phyloP scores from a whole-genome alignment of 306 rosid species.

The Phaseolus lunatus region DNA sequence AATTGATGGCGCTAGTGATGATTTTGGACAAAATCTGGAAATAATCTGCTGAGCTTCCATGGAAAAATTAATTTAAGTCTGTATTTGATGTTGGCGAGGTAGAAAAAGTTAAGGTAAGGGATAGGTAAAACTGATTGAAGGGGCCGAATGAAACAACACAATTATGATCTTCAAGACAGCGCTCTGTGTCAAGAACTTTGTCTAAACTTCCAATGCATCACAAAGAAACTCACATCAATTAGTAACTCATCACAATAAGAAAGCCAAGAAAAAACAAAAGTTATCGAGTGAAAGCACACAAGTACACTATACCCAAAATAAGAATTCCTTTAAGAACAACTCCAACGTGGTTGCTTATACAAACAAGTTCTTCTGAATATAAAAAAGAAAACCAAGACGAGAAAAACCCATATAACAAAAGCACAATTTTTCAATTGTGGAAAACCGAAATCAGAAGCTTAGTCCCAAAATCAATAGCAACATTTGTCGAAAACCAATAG shows the following conservation, averaged over 20 bases:
- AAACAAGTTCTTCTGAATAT: not conserved
- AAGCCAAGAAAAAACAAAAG: not conserved
- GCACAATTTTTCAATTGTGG: not conserved
- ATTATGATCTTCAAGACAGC: conserved; percentile 10
- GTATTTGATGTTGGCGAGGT: not conserved
- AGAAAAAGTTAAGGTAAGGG: not conserved
- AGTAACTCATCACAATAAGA: not conserved
- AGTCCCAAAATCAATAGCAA: not conserved
- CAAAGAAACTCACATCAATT: not conserved
- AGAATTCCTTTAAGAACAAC: not conserved
- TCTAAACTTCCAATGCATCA: conserved; percentile 14
- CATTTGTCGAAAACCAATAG: not conserved
- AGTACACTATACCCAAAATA: not conserved
- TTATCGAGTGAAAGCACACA: not conserved
- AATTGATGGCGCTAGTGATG: conserved; percentile 31
- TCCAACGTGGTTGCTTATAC: not conserved
- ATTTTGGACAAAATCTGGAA: conserved; percentile 52
- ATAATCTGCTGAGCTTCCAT: conserved; percentile 47
- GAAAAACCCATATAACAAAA: not conserved
- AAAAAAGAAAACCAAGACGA: not conserved
- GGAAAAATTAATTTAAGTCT: not conserved
- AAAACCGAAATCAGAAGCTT: not conserved
- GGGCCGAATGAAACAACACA: conserved; percentile 4
- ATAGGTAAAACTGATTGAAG: not conserved
- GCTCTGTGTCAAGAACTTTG: conserved; percentile 1